Base-by-base conservation (phyloP, 2,329 filamentous ascomycete genomes). In the Fusarium zealandicum region DNA sequence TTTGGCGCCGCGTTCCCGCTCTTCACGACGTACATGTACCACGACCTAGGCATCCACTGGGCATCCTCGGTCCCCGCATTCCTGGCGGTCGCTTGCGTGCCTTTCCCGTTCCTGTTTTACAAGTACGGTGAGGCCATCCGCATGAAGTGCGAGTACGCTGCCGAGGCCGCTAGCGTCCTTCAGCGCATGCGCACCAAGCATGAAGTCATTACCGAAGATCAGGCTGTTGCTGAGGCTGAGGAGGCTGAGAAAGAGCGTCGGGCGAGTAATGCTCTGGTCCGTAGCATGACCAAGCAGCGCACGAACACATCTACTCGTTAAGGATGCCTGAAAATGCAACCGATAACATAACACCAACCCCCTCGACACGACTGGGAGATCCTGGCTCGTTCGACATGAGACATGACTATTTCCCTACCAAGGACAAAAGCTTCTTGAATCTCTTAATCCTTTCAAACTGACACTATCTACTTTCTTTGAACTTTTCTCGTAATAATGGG, bases 41-140 rank as follows among this genome's bases (percentile, higher is more conserved):
- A 76, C 3, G 75, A 79, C 49, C 78, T 89, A 3, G 88, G 90
- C 40, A 86, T 89, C 50, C 88, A 92, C 75, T 93, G 90, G 90
- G 90, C 88, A 1, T 85, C 81, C 28, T 85, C 84, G 0, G 76
- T 93, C 12, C 90, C 89, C 0, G 90, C 86, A 1, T 93, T 93
- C 75, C 77, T 93, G 4, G 84, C 89, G 0, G 71, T 92, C 4
- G 81, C 80, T 10, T 92, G 89, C 72, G 77, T 91, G 14, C 89
- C 90, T 0, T 88, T 90, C 67, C 90, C 90, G 0, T 88, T 90
- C 72, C 71, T 93, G 13, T 90, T 93, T 73, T 90, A 90, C 76
- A 86, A 82, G 64, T 91, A 90, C 70, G 90, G 90, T 59, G 22
- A 67, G 30, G 43, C 45, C 9, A 88, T 93, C 64, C 81, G 89